Conservation (phyloP, 768 basidiomycete genomes). For the Pleurotus cornucopiae region DNA sequence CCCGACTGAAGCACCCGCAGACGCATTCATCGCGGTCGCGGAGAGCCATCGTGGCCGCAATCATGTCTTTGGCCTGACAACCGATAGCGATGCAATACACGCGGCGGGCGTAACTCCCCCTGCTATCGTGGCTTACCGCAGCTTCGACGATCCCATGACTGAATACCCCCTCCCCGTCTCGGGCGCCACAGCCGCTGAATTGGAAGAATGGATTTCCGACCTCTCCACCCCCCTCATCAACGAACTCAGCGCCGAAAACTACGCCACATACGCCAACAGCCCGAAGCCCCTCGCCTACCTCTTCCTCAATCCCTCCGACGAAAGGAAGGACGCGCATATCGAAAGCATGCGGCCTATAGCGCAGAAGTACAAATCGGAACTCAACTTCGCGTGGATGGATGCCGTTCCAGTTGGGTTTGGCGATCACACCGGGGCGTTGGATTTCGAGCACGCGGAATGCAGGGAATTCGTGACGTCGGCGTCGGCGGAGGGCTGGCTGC, state of each 20-base stretch:
- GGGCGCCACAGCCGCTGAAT: slow-evolving; percentile 51
- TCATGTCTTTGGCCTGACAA: slow-evolving; percentile 86
- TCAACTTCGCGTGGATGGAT: slow-evolving; percentile 99
- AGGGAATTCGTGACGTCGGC: slow-evolving; percentile 50
- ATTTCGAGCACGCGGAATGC: slow-evolving; percentile 78
- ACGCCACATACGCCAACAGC: slow-evolving; percentile 75
- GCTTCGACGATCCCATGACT: slow-evolving; percentile 79
- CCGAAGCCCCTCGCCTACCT: slow-evolving; percentile 89
- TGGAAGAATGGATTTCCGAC: slow-evolving; percentile 76
- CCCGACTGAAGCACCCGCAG: slow-evolving; percentile 59
- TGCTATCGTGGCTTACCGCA: slow-evolving; percentile 86
- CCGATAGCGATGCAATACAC: slow-evolving; percentile 63
- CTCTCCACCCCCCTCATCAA: slow-evolving; percentile 86
- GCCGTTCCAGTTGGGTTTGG: slow-evolving; percentile 73
- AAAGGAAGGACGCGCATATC: slow-evolving; percentile 60
- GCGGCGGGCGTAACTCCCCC: slow-evolving; percentile 77
- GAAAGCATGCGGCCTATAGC: slow-evolving; percentile 74
- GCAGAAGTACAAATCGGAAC: slow-evolving; percentile 71
- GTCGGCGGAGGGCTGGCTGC: slow-evolving; percentile 54
- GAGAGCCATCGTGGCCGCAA: slow-evolving; percentile 80
- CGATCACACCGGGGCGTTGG: slow-evolving; percentile 94
- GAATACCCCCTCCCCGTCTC: slow-evolving; percentile 63
- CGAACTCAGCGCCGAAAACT: slow-evolving; percentile 94
- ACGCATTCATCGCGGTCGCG: slow-evolving; percentile 77
- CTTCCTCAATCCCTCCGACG: slow-evolving; percentile 79